phyloP scores from a whole-genome alignment of 768 basidiomycete genomes.

The Suillus variegatus region DNA sequence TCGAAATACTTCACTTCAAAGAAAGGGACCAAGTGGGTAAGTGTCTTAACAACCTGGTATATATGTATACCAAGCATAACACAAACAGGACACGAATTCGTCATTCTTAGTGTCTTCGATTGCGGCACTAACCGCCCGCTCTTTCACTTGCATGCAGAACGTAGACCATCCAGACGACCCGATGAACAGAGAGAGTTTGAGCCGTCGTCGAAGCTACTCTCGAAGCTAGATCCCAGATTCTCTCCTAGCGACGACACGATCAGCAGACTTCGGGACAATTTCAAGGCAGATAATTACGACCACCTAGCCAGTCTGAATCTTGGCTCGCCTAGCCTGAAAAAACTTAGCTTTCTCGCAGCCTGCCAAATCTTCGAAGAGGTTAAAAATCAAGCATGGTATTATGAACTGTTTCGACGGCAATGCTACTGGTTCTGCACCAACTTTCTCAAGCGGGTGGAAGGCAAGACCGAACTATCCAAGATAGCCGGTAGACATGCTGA shows the following conservation, averaged over 20 bases:
- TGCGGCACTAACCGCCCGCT: neutral
- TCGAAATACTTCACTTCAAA: conserved; percentile 8
- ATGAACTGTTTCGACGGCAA: conserved; percentile 7
- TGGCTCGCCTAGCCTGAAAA: neutral
- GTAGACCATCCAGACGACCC: conserved; percentile 5
- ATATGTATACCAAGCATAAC: neutral
- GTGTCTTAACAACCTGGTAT: neutral
- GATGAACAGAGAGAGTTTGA: neutral
- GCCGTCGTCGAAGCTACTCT: too few species aligned
- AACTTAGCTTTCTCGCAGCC: conserved; percentile 3
- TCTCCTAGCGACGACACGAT: conserved; percentile 8
- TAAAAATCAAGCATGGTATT: conserved; percentile 1
- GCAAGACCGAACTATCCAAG: neutral
- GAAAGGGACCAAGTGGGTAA: conserved; percentile 8
- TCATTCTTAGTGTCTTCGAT: conserved; percentile 7
- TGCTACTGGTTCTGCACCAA: conserved; percentile 13
- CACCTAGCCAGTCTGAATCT: conserved; percentile 8
- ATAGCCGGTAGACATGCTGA: neutral
- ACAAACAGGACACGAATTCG: conserved; percentile 11
- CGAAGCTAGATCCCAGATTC: neutral
- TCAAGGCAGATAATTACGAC: neutral
- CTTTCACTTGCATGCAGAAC: conserved; percentile 5
- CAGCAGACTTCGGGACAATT: conserved; percentile 2
- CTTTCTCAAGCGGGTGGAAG: neutral
- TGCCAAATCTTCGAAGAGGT: conserved; percentile 7